Evolutionary conservation across 2,329 filamentous ascomycete genomes (phyloP), one percentile per base, ranked within the genome.

Genomic region (Colletotrichum sp.): DNA sequence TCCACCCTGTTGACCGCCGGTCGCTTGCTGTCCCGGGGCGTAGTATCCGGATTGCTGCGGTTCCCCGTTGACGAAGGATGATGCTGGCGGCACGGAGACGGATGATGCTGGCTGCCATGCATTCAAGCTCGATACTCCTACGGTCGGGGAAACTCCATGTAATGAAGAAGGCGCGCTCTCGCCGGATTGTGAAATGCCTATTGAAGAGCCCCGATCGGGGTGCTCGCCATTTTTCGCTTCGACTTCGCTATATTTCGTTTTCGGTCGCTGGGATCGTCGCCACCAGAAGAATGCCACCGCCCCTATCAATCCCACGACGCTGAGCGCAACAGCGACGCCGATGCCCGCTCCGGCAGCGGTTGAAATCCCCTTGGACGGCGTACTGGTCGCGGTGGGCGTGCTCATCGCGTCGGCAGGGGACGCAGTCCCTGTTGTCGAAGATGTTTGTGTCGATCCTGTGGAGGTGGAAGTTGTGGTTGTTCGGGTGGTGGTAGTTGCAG

Each of bases 311-410:
- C 75, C 78, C 34, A 84, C 71, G 48, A 81, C 77, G 43, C 74
- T 81, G 21, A 84, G 69, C 4, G 77, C 79, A 32, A 78, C 79
- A 24, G 81, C 82, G 30, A 83, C 77, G 8, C 80, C 82, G 21
- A 84, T 81, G n/a, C 82, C 83, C 8, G 82, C 82, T 8, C 80
- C 79, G 3, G 80, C 81, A 43, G 78, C 82, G 8, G 80, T 58
- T 3, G 82, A 83, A 38, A 83, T 77, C 4, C 79, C 75, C 48
- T 36, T 38, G n/a, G 60, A 62, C 5, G 75, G 65, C 26, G 61
- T 18, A 32, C 38, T 30, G 18, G 60, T 67, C 16, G 69, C 65
- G 2, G 64, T 61, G 28, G 66, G 43, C n/a, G 73, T 69, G 32
- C 30, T 65, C 13, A 77, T 62, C 18, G 66, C 28, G 55, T 58